A percentile compares a stretch with the other conserved stretches of the same genome.
These are phyloP conservation scores for Penicillium cataractarum DNA, from an alignment of 495 filamentous ascomycete species.

Conservation along the genomic window DNA sequence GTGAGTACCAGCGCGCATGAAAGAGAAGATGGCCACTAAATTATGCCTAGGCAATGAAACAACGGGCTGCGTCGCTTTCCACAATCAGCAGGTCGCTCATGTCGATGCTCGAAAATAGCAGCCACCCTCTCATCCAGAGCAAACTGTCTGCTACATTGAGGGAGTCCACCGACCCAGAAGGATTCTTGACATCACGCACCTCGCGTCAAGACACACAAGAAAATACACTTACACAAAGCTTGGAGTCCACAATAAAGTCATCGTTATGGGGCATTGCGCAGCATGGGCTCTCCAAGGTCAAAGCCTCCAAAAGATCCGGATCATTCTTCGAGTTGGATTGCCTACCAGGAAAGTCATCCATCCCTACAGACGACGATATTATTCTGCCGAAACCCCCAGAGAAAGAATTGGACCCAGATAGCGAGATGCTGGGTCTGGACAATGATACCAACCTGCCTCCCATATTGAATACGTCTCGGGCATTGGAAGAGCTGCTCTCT, in stretches of 20 bases:
- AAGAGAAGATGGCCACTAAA: constrained; percentile 1
- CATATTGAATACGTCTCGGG: no score
- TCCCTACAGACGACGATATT: background rate
- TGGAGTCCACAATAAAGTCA: constrained; percentile 21
- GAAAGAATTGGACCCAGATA: background rate
- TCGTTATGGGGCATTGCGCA: constrained; percentile 38
- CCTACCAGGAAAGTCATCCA: background rate
- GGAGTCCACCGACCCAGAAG: background rate
- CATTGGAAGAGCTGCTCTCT: background rate
- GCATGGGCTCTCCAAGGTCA: constrained; percentile 21
- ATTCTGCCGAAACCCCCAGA: background rate
- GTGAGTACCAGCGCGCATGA: constrained; percentile 20
- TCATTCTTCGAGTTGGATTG: background rate
- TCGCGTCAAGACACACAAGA: background rate
- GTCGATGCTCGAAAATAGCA: constrained; percentile 32
- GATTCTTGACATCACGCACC: background rate
- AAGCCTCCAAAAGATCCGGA: constrained; percentile 4
- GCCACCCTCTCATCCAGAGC: constrained; percentile 15
- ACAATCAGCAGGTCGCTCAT: constrained; percentile 40
- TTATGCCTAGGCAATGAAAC: constrained; percentile 40
- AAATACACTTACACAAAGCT: background rate
- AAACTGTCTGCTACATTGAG: constrained; percentile 16
- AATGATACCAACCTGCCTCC: background rate
- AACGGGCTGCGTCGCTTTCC: constrained; percentile 39
- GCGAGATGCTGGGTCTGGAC: background rate